phyloP scores from a whole-genome alignment of 2,329 filamentous ascomycete genomes.

The Sclerotinia glacialis region DNA sequence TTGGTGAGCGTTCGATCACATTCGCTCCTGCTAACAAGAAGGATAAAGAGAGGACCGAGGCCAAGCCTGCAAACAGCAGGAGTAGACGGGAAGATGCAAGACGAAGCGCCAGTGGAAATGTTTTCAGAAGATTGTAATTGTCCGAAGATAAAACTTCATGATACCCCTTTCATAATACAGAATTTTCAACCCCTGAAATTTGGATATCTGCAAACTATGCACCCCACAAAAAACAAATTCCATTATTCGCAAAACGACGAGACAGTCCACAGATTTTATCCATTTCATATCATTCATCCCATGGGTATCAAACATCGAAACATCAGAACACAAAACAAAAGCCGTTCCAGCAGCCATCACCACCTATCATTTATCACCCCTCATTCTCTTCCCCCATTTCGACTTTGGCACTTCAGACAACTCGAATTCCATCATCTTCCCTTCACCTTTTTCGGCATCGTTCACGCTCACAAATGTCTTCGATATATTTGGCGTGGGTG shows the following conservation, averaged over 20 bases:
- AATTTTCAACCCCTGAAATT: slow-evolving; percentile 1
- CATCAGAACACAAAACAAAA: slow-evolving; percentile 17
- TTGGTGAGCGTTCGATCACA: slow-evolving; percentile 66
- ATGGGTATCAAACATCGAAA: slow-evolving; percentile 9
- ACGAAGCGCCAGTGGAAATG: slow-evolving; percentile 73
- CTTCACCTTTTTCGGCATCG: slow-evolving; percentile 58
- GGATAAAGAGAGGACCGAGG: slow-evolving; percentile 42
- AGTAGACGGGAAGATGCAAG: slow-evolving; percentile 45
- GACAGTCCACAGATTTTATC: neutral
- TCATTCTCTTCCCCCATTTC: slow-evolving; percentile 35
- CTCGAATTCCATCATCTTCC: slow-evolving; percentile 37
- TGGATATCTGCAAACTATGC: slow-evolving; percentile 14
- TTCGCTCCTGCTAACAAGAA: slow-evolving; percentile 64
- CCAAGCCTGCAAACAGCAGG: slow-evolving; percentile 26
- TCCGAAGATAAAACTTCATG: slow-evolving; percentile 18
- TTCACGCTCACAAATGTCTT: slow-evolving; percentile 41
- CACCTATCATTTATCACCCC: neutral
- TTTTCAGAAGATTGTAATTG: slow-evolving; percentile 63
- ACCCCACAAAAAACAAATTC: neutral
- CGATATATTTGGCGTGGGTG: slow-evolving; percentile 54
- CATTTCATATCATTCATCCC: slow-evolving; percentile 1
- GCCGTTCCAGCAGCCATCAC: slow-evolving; percentile 15
- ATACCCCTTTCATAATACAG: slow-evolving; percentile 22
- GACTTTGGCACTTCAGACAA: slow-evolving; percentile 37
- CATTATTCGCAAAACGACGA: neutral